Conservation (phyloP, 108 stramenopile species). For the Craspedostauros australis region DNA sequence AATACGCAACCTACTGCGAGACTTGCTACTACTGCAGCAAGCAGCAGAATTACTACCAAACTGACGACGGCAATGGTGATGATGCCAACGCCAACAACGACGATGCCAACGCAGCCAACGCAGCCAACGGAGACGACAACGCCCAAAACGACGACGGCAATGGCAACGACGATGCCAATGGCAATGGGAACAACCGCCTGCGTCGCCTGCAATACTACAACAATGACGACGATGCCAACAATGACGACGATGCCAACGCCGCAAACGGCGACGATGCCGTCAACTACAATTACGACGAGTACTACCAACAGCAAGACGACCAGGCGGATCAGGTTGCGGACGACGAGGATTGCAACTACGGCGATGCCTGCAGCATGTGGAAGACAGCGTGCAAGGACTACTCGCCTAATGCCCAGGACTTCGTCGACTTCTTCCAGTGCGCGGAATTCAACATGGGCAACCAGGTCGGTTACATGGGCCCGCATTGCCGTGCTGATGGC, state of each 20-base stretch:
- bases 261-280: conserved; percentile 4
- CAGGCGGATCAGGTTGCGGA: not conserved
- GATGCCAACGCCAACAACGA: not conserved
- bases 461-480: conserved; percentile 47
- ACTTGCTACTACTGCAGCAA: conserved; percentile 42
- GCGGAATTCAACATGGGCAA: conserved; percentile 30
- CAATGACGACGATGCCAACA: conserved; percentile 10
- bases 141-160: conserved; percentile 1
- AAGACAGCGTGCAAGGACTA: conserved; percentile 43
- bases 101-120: conserved; percentile 4
- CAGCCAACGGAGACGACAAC: conserved; percentile 5
- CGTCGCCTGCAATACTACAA: conserved; percentile 3
- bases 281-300: conserved; percentile 2
- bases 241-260: conserved; percentile 5
- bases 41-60: not conserved
- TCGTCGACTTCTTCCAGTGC: conserved; percentile 39
- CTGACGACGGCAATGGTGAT: not conserved
- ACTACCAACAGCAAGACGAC: not conserved
- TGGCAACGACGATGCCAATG: conserved; percentile 1
- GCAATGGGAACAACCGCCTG: not conserved
- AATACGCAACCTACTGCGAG: conserved; percentile 60
- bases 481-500: conserved; percentile 67
- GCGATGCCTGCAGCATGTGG: conserved; percentile 24
- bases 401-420: conserved; percentile 17
- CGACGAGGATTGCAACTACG: conserved; percentile 26